phyloP scores from a whole-genome alignment of 2,329 filamentous ascomycete species.

The Penicillium crustosum region DNA sequence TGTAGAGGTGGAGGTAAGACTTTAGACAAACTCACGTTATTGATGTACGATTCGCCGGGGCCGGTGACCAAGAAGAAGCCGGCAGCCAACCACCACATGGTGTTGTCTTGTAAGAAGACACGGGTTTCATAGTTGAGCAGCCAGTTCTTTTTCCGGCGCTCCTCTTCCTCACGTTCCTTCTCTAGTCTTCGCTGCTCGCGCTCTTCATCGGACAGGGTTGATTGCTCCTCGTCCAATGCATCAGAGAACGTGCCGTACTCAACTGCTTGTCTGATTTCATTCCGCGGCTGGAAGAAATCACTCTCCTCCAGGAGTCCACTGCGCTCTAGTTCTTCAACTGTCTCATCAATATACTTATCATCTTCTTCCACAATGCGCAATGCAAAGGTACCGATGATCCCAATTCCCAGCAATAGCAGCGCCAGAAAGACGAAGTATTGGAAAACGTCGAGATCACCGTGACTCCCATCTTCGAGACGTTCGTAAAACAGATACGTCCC shows the following conservation, averaged over 20 bases:
- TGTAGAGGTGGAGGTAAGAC: not conserved
- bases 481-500: slow-evolving; percentile 77
- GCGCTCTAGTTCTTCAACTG: slow-evolving; percentile 84
- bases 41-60: slow-evolving; percentile 96
- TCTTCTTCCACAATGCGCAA: slow-evolving; percentile 80
- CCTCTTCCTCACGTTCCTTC: slow-evolving; percentile 52
- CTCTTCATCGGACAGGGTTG: slow-evolving; percentile 43
- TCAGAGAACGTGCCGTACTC: slow-evolving; percentile 44
- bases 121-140: slow-evolving; percentile 88
- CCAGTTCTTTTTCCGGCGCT: slow-evolving; percentile 77
- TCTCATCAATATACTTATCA: slow-evolving; percentile 80
- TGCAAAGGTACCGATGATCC: slow-evolving; percentile 70
- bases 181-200: slow-evolving; percentile 40
- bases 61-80: slow-evolving; percentile 93
- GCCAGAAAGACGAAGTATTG: slow-evolving; percentile 85
- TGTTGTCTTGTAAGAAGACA: slow-evolving; percentile 79
- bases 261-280: slow-evolving; percentile 42
- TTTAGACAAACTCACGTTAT: slow-evolving; percentile 60
- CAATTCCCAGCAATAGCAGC: slow-evolving; percentile 67
- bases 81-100: slow-evolving; percentile 91
- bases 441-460: slow-evolving; percentile 69
- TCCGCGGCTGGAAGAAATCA: slow-evolving; percentile 64
- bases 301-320: slow-evolving; percentile 75
- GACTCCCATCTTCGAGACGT: slow-evolving; percentile 60
- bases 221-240: slow-evolving; percentile 38